Evolutionary conservation across 495 filamentous ascomycete genomes (phyloP).

Genomic region (Neurospora tetrasperma): DNA sequence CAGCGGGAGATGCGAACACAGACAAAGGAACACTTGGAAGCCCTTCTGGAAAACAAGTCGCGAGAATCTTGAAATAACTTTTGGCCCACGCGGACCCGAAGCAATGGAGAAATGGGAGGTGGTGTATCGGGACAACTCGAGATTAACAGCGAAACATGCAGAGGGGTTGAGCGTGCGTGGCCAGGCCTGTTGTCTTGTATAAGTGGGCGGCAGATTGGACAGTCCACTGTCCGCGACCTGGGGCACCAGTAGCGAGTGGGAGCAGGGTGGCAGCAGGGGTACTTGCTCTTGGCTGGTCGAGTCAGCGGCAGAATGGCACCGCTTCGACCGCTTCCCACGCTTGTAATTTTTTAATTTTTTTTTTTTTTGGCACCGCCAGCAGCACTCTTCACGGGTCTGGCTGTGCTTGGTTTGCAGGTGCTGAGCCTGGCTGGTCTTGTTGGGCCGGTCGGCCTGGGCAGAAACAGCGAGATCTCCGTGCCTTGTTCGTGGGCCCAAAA

Average conservation of each 20-base stretch:
- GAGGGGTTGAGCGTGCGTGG: slow-evolving; percentile 21
- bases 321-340: not conserved
- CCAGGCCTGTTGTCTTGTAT: slow-evolving; percentile 7
- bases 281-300: slow-evolving; percentile 13
- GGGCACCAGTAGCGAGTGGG: not conserved
- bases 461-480: not conserved
- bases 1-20: not conserved
- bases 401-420: not conserved
- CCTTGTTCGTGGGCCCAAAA: not conserved
- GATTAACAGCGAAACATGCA: slow-evolving; percentile 2
- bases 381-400: not conserved
- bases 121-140: slow-evolving; percentile 8
- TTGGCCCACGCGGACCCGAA: slow-evolving; percentile 1
- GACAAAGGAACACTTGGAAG: not conserved
- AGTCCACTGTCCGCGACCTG: not conserved
- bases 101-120: slow-evolving; percentile 15
- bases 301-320: slow-evolving; percentile 12
- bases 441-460: not conserved
- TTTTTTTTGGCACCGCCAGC: not conserved
- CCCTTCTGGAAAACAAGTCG: not conserved
- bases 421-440: not conserved
- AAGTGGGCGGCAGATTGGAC: slow-evolving; percentile 9
- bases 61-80: not conserved
- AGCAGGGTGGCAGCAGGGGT: slow-evolving; percentile 11
- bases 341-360: not conserved